Base-by-base conservation (phyloP, 2,329 filamentous ascomycete species). In the Capronia americana region DNA sequence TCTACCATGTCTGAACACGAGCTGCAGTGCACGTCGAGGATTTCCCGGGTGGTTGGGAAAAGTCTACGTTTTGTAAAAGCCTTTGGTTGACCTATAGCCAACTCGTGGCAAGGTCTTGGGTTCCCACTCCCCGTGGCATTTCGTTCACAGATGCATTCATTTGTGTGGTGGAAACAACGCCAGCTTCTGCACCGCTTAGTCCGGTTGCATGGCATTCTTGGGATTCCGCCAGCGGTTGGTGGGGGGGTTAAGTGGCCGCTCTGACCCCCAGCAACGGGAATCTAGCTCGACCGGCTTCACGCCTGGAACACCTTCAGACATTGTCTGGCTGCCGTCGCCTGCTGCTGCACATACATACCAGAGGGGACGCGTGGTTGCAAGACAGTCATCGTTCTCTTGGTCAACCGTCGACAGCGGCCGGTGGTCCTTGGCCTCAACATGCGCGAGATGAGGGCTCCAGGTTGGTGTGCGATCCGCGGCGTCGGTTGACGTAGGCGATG, bases 401-500 rank as follows among this genome's bases (percentile, higher is more conserved):
- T 61, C 48, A 44, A 32, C 23, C 23, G 57, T 3, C 14, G 26
- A 20, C 34, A 30, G 26, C 8, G 17, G 48, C 17, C 32, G 30
- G 57, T 65, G 55, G 62, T 62, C 62, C 64, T 65, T 63, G 57
- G 32, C 24, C 32, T 30, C 64, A 51, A 57, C n/a, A 46, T 54
- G 58, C 48, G 11, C 67, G 64, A 69, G 59, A 69, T 65, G 64
- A 69, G 58, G 51, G 48, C 58, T 32, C 17, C 48, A 55, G 58
- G 26, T 53, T 57, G 61, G 50, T 51, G 55, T 46, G n/a, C 44
- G 66, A 58, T 66, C 66, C 44, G 59, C 57, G 20, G 41, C 63
- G 68, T 63, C 62, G 59, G 38, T 66, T 70, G 65, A 70, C 68
- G 68, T 70, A 58, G 65, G 60, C 62, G 59, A 53, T n/a, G 57